Percentiles rank a stretch among this genome's conserved stretches.
These are phyloP conservation scores for Colletotrichum noveboracense DNA, from an alignment of 2,329 filamentous ascomycete genomes.

Conservation along the genomic window DNA sequence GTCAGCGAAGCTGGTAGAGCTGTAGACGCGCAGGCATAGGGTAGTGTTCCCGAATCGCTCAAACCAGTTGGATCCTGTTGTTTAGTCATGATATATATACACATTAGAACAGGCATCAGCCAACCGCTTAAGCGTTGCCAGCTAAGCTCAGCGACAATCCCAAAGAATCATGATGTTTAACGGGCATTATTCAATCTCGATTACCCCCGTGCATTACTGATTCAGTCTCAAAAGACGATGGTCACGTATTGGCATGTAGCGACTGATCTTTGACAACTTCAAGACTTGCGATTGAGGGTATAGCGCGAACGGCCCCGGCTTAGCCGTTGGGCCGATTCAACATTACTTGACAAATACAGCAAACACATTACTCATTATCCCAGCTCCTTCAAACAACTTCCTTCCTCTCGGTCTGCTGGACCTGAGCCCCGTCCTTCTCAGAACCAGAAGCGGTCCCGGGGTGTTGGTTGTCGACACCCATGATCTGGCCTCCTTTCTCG, in stretches of 20 bases:
- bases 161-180: background rate
- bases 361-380: background rate
- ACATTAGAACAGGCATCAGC: background rate
- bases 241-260: background rate
- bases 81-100: background rate
- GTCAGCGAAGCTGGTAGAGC: background rate
- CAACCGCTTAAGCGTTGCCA: background rate
- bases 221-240: accelerated
- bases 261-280: background rate
- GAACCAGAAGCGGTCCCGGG: background rate
- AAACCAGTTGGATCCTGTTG: background rate
- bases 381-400: background rate
- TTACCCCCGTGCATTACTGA: background rate
- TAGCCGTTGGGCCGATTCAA: background rate
- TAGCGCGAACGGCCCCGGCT: background rate
- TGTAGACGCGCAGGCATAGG: background rate
- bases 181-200: accelerated
- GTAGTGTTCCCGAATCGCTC: background rate
- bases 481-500: constrained; percentile 56
- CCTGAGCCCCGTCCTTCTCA: constrained; percentile 1
- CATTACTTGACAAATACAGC: background rate
- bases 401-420: constrained; percentile 11
- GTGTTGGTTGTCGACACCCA: constrained; percentile 24
- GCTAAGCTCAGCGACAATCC: background rate
- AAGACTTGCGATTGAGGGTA: background rate